Conservation (phyloP, 202 grass and related monocot species). For the Dendrocalamus latiflorus region DNA sequence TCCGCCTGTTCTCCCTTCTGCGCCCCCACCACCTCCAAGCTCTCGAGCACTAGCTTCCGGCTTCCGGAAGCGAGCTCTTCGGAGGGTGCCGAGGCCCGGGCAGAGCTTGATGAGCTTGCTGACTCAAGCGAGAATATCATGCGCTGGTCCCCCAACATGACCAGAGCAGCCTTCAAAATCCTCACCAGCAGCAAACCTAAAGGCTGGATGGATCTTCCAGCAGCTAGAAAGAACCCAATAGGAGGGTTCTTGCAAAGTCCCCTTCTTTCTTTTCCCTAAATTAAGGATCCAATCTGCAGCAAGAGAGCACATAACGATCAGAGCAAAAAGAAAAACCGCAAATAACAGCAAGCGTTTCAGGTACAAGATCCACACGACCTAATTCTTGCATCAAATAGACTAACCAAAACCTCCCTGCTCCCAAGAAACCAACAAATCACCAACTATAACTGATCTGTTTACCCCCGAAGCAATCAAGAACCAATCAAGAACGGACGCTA, state of each 20-base stretch:
- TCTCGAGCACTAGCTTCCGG: too few relatives aligned
- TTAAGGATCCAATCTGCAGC: slow-evolving; percentile 22
- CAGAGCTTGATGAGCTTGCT: too few relatives aligned
- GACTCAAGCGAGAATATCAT: too few relatives aligned
- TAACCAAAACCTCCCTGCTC: slow-evolving; percentile 12
- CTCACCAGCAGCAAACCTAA: too few relatives aligned
- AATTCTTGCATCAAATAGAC: neutral
- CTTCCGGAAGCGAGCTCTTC: too few relatives aligned
- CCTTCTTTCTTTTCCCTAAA: neutral
- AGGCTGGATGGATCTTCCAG: too few relatives aligned
- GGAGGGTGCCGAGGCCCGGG: too few relatives aligned
- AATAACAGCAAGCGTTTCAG: neutral
- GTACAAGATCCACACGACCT: neutral
- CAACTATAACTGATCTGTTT: neutral
- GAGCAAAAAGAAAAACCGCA: neutral
- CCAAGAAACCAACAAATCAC: neutral
- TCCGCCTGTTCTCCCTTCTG: too few relatives aligned
- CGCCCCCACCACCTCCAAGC: too few relatives aligned
- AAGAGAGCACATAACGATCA: neutral
- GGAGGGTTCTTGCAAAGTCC: neutral
- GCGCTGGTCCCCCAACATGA: too few relatives aligned
- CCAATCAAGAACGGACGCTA: neutral
- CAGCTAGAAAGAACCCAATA: too few relatives aligned
- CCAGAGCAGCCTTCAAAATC: too few relatives aligned
- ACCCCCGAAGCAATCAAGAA: neutral